Conservation (phyloP, 139 green algal species). For the Picochlorum sp. region DNA sequence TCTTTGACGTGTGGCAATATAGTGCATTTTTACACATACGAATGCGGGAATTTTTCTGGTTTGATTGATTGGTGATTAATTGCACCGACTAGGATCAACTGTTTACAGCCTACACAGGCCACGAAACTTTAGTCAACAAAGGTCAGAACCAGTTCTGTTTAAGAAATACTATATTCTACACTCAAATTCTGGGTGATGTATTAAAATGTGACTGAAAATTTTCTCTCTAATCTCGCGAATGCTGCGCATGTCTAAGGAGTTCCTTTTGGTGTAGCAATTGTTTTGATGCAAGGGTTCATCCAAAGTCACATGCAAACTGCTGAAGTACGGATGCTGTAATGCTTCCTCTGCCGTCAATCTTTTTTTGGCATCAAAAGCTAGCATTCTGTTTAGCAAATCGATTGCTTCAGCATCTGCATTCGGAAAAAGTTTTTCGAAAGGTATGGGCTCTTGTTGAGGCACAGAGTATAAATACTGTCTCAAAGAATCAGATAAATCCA, state of each 20-base stretch:
- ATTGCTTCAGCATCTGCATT: constrained; percentile 55
- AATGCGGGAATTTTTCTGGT: no score
- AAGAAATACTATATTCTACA: neutral
- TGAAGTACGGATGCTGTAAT: constrained; percentile 82
- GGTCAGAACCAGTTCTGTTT: no score
- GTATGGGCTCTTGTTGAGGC: constrained; percentile 14
- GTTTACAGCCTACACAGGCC: no score
- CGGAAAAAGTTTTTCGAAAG: constrained; percentile 48
- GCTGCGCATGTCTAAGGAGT: neutral
- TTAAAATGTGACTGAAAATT: constrained; percentile 21
- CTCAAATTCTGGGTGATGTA: constrained; percentile 25
- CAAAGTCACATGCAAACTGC: constrained; percentile 48
- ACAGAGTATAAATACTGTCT: constrained; percentile 18
- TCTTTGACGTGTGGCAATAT: no score
- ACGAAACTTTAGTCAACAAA: no score
- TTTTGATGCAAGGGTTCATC: constrained; percentile 41
- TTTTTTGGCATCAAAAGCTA: constrained; percentile 65
- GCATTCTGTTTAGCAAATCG: constrained; percentile 79
- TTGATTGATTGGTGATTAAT: no score
- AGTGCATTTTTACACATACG: no score
- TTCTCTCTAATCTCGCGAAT: constrained; percentile 11
- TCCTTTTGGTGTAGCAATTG: constrained; percentile 36
- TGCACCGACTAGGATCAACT: no score
- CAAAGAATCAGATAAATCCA: constrained; percentile 11
- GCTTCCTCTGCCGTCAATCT: constrained; percentile 70